Base-by-base conservation (phyloP, 139 green algal genomes). In the Zygnema cylindricum region DNA sequence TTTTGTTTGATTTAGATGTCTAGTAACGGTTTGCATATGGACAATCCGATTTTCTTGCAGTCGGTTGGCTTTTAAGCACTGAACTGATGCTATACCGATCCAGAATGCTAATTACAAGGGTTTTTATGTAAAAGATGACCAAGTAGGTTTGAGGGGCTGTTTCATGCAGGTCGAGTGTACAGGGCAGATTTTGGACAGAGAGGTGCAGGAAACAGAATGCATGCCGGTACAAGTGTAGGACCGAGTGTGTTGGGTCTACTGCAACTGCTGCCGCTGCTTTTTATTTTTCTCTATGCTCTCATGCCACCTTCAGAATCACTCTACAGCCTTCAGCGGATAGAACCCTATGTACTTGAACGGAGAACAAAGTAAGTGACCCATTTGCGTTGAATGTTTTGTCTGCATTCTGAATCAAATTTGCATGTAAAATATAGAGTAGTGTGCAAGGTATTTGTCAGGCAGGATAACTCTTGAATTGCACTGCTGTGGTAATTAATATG, bases 211-310 rank as follows among this genome's bases (percentile, higher is more conserved):
- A 22, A 75, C 35, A 25, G 35, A n/a, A n/a, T n/a, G n/a, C n/a
- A 38, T 78, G 35, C 35, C 35, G 42, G 69, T 35, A 69, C 36
- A n/a, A 35, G 38, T 35, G 82, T 21, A 2, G 55, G 55, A 0
- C 0, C 55, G 1, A 55, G 35, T 3, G 82, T 41, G 55, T 32
- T 89, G 11, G 82, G n/a, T 38, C 36, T 89, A 38, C 38, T 89
- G 75, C 85, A 89, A 42, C 77, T 89, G 25, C 78, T 89, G 23
- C 85, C 85, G 2, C 16, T 87, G 69, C 11, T 89, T 11, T 38
- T 43, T 38, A 41, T 89, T 55, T 21, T 89, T 77, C 81, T 89
- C 78, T 86, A 79, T 38, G 40, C 82, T 30, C 42, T 89, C 85
- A 39, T 89, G 42, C 43, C 85, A 23, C 35, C 82, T 0, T 23